Evolutionary conservation across 306 rosid species (phyloP), one percentile per base, ranked within the genome.

Genomic region (Vigna angularis): DNA sequence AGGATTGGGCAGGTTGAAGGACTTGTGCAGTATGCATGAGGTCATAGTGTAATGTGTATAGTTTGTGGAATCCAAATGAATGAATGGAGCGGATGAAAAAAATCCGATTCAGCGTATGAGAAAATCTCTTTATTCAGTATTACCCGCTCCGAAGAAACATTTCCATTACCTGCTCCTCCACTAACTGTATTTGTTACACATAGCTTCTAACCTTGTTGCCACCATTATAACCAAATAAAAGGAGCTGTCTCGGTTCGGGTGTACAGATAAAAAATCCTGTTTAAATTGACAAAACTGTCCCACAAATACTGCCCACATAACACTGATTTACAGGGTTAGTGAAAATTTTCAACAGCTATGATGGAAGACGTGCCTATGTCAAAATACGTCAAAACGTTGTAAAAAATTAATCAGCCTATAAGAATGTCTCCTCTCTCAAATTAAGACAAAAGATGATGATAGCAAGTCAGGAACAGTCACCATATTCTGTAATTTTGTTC

Each of bases 381-480:
- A 58, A 66, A 42, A 58, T 57, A 66, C 74, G 73, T 58, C 48
- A 67, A 38, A 28, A 40, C 45, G 51, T 11, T 78, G 67, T 64
- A 67, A 38, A 63, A 45, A 26, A 63, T 26, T 72, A 57, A 20
- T 48, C 16, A 14, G 59, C n/a, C 32, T 30, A 9, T 20, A 52
- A 3, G 56, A 64, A 22, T 71, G 48, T 62, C 45, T 52, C 24
- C 32, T 74, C 65, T n/a, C 65, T 53, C 58, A 51, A 79, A 66
- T 80, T 42, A 42, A 53, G 74, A 73, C 34, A 30, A 18, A 28
- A 30, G 28, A 26, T 17, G 57, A 55, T 55, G 52, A 8, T 9
- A 32, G 22, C 15, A 45, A 28, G 69, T 18, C 50, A 20, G 45
- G 75, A 55, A 14, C 18, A 18, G 18, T 70, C 55, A 55, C 4